phyloP scores from a whole-genome alignment of 2,329 filamentous ascomycete genomes.

The Rugonectria rugulosa region DNA sequence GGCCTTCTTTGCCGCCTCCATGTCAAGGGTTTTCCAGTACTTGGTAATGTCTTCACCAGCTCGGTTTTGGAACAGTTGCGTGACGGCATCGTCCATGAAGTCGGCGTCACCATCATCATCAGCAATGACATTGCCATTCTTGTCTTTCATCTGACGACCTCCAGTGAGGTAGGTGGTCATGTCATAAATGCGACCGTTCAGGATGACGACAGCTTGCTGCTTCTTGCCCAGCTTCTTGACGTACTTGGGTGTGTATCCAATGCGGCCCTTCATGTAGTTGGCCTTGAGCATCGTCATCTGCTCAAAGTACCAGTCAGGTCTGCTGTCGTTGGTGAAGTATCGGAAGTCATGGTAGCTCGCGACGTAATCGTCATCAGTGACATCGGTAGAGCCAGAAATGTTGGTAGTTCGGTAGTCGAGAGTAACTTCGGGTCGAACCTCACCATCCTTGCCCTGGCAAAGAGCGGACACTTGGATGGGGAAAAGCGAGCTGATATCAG shows the following conservation, averaged over 20 bases:
- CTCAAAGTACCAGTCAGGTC: slow-evolving; percentile 92
- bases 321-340: slow-evolving; percentile 78
- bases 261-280: slow-evolving; percentile 83
- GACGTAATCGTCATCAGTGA: slow-evolving; percentile 77
- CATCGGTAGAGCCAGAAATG: slow-evolving; percentile 69
- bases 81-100: slow-evolving; percentile 82
- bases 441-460: slow-evolving; percentile 78
- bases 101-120: slow-evolving; percentile 63
- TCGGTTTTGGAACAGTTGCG: slow-evolving; percentile 77
- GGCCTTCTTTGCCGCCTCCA: slow-evolving; percentile 63
- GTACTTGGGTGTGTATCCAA: slow-evolving; percentile 84
- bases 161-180: slow-evolving; percentile 83
- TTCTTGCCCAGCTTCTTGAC: slow-evolving; percentile 74
- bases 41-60: slow-evolving; percentile 84
- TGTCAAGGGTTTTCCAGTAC: slow-evolving; percentile 76
- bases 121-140: slow-evolving; percentile 58
- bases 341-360: slow-evolving; percentile 92
- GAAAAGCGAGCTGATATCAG: slow-evolving; percentile 88
- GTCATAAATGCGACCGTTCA: slow-evolving; percentile 85
- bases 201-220: slow-evolving; percentile 74
- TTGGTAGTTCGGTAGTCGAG: slow-evolving; percentile 86
- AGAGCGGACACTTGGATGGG: slow-evolving; percentile 93
- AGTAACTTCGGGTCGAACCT: slow-evolving; percentile 74
- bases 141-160: slow-evolving; percentile 70
- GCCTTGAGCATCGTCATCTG: slow-evolving; percentile 80